These are phyloP conservation scores for Suillus bovinus DNA, from an alignment of 768 basidiomycete species.

Conservation along the genomic window DNA sequence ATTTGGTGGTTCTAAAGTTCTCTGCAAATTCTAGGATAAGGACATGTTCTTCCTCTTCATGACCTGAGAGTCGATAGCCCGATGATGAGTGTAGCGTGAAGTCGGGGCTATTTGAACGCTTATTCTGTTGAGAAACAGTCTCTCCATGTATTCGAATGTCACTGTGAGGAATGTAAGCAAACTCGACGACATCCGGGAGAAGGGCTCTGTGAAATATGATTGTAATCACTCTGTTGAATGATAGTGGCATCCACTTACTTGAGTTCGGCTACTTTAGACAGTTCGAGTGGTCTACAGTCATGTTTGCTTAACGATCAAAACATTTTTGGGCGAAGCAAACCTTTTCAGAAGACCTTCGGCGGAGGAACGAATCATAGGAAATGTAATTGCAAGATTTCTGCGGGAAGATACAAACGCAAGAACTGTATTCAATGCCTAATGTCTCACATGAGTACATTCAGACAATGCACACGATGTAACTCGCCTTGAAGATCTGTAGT, in stretches of 20 bases:
- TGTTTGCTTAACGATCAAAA: background rate
- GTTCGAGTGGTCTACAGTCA: slow-evolving; percentile 66
- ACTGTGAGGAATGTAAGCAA: slow-evolving; percentile 73
- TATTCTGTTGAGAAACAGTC: slow-evolving; percentile 21
- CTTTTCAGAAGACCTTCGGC: slow-evolving; percentile 78
- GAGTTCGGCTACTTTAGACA: slow-evolving; percentile 78
- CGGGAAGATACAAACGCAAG: slow-evolving; percentile 84
- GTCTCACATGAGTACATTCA: background rate
- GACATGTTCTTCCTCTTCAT: slow-evolving; percentile 46
- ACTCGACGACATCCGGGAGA: slow-evolving; percentile 78
- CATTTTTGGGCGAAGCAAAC: slow-evolving; percentile 37
- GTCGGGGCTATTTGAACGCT: slow-evolving; percentile 42
- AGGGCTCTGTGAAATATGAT: slow-evolving; percentile 53
- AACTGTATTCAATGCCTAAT: slow-evolving; percentile 84
- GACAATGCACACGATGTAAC: slow-evolving; percentile 3
- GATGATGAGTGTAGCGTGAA: slow-evolving; percentile 32
- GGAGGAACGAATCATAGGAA: slow-evolving; percentile 70
- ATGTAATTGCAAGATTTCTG: slow-evolving; percentile 79
- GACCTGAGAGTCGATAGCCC: slow-evolving; percentile 27
- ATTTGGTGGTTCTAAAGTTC: slow-evolving; percentile 35
- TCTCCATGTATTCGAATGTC: slow-evolving; percentile 58
- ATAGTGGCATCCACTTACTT: slow-evolving; percentile 48
- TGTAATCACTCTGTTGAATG: background rate
- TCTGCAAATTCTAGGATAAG: slow-evolving; percentile 54
- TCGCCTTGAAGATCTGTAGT: slow-evolving; percentile 46